Base-by-base conservation (phyloP, 2,329 filamentous ascomycete genomes). In the Phialophora chinensis region DNA sequence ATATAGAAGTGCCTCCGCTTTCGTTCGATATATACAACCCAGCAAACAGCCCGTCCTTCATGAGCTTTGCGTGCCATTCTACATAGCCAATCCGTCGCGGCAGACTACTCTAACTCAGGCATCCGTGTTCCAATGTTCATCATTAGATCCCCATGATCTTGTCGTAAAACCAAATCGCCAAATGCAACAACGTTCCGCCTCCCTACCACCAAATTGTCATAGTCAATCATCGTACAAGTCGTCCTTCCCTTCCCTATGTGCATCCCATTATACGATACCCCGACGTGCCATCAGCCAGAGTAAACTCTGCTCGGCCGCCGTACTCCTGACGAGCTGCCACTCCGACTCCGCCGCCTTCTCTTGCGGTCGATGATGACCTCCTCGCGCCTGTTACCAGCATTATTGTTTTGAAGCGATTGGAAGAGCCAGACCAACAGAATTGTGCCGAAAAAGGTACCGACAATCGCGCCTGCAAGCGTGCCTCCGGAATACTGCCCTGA, bases 381-480 rank as follows among this genome's bases (percentile, higher is more conserved):
- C 63, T 73, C 70, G 17, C 57, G 55, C 31, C 68, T 59, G n/a
- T 61, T 56, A 1, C 69, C 55, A 27, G 29, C 44, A 5, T 63
- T 56, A 33, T 67, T 66, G 20, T 58, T 53, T 35, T 38, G 35
- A 27, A 71, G 42, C 17, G 67, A 66, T 23, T 67, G 68, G 60
- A 70, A 72, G 7, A 73, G 68, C 52, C 69, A 73, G 33, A 73
- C 60, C 29, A 73, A 49, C 4, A 73, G 62, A 8, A 73, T 60
- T 0, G 72, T 73, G 27, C 72, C 72, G 50, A 72, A 71, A 53
- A 73, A 72, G 25, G 71, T 72, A 4, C 72, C 72, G 29, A 73
- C 55, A 49, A 73, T 72, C 2, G 72, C 67, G 25, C 72, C 72
- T 3, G 72, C 72, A 7, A 73, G 67, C 12, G 71, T 71, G 23